These are phyloP conservation scores for Podila epicladia DNA, from an alignment of 192 early-diverging fungal species.

Conservation along the genomic window DNA sequence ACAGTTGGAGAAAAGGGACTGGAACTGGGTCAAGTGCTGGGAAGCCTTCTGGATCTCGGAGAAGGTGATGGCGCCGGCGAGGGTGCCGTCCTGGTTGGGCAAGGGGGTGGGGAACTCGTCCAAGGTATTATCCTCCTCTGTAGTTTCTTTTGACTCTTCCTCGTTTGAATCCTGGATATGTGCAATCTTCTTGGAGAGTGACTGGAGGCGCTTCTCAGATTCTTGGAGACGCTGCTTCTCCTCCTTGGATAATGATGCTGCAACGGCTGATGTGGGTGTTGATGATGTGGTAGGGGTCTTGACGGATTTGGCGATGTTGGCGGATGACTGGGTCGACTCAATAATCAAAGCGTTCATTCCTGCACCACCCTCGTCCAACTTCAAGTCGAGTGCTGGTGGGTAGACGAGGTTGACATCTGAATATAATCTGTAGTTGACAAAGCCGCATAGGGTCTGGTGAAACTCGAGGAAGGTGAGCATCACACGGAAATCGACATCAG, in stretches of 20 bases:
- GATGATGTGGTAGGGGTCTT: conserved; percentile 11
- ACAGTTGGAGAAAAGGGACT: conserved; percentile 67
- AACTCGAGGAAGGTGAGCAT: conserved; percentile 98
- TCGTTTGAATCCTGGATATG: conserved; percentile 52
- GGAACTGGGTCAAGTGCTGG: conserved; percentile 53
- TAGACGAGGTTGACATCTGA: conserved; percentile 89
- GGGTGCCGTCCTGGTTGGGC: conserved; percentile 46
- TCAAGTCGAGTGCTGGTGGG: conserved; percentile 84
- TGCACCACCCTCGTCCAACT: conserved; percentile 68
- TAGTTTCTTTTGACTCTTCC: conserved; percentile 5
- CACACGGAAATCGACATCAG: conserved; percentile 95
- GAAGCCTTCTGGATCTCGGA: conserved; percentile 62
- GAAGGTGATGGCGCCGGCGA: conserved; percentile 56
- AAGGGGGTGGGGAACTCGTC: conserved; percentile 61
- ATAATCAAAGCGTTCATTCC: conserved; percentile 75
- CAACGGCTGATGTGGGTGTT: conserved; percentile 20
- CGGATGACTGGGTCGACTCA: conserved; percentile 60
- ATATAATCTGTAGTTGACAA: conserved; percentile 96
- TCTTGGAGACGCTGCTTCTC: conserved; percentile 54
- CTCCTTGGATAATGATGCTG: conserved; percentile 46
- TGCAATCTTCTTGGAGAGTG: conserved; percentile 54
- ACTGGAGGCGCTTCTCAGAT: conserved; percentile 61
- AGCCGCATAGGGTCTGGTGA: conserved; percentile 91
- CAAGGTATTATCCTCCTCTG: conserved; percentile 41
- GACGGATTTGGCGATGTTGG: conserved; percentile 45